A percentile compares a stretch with the other conserved stretches of the same genome.
phyloP scores from a whole-genome alignment of 129 eudicot genomes.

The Artemisia annua region DNA sequence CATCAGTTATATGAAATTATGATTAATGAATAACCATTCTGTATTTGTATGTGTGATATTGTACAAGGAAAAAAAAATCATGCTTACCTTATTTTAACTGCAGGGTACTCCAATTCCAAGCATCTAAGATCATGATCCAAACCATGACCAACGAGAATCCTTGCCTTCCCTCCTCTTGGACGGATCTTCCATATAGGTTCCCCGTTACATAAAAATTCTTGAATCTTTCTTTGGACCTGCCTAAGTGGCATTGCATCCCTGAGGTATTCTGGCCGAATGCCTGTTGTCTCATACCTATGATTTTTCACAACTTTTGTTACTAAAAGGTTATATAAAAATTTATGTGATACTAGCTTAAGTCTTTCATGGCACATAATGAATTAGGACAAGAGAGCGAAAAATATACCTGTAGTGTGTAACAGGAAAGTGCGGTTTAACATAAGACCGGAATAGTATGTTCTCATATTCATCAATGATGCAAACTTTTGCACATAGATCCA shows the following conservation, averaged over 20 bases:
- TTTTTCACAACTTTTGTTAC: neutral
- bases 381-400: neutral
- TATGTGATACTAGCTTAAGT: neutral
- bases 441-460: conserved; percentile 61
- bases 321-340: neutral
- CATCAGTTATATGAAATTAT: neutral
- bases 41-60: conserved; percentile 14
- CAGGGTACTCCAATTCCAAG: too few species aligned
- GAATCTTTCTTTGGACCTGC: conserved; percentile 86
- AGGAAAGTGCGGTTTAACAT: conserved; percentile 69
- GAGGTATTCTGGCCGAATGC: conserved; percentile 49
- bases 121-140: too few species aligned
- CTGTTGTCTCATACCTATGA: conserved; percentile 80
- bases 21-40: neutral
- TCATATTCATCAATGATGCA: conserved; percentile 86
- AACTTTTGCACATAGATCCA: conserved; percentile 87
- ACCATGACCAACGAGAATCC: too few species aligned
- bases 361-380: neutral
- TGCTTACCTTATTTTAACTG: too few species aligned
- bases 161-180: conserved; percentile 1
- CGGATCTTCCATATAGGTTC: too few species aligned
- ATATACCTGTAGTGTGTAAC: conserved; percentile 72
- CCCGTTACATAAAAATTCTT: conserved; percentile 65
- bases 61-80: too few species aligned
- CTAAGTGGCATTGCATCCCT: conserved; percentile 61